phyloP scores from a whole-genome alignment of 1,284 basidiomycete genomes.

The Ustilago xerochloae region DNA sequence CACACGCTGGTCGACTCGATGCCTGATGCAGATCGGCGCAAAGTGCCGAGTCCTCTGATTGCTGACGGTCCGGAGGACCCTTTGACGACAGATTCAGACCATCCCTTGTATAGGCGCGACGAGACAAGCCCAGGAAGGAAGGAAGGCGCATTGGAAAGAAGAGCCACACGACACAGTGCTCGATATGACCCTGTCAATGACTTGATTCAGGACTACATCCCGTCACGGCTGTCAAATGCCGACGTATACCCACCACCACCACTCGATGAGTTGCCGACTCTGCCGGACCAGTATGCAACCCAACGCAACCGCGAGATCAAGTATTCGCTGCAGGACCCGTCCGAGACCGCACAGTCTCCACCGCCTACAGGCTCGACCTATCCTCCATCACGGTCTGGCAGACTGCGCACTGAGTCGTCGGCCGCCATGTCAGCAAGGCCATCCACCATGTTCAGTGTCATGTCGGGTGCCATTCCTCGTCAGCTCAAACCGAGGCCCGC shows the following conservation, averaged over 20 bases:
- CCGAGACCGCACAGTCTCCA: conserved; percentile 7
- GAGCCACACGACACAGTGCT: conserved; percentile 37
- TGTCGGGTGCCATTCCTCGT: conserved; percentile 15
- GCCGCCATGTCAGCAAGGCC: conserved; percentile 26
- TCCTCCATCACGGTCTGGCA: conserved; percentile 5
- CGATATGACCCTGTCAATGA: conserved; percentile 55
- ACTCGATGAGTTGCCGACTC: conserved; percentile 17
- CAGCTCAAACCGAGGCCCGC: conserved; percentile 49
- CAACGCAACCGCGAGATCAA: conserved; percentile 11
- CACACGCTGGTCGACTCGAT: conserved; percentile 31
- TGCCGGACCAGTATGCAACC: conserved; percentile 26
- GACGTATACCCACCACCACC: conserved; percentile 40
- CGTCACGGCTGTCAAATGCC: conserved; percentile 16
- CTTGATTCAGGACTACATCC: conserved; percentile 51
- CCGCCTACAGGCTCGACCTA: background rate
- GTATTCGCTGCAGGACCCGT: conserved; percentile 26
- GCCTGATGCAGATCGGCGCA: conserved; percentile 26
- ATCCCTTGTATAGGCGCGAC: conserved; percentile 15
- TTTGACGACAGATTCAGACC: conserved; percentile 1
- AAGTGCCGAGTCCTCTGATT: conserved; percentile 23
- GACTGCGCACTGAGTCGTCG: conserved; percentile 18
- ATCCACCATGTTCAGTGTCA: conserved; percentile 36
- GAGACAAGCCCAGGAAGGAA: conserved; percentile 10
- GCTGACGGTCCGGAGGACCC: conserved; percentile 5
- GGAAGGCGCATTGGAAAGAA: conserved; percentile 15